Percentiles rank a stretch among this genome's conserved stretches.
These are phyloP conservation scores for Lachnellula arida DNA, from an alignment of 2,329 filamentous ascomycete species.

Conservation along the genomic window DNA sequence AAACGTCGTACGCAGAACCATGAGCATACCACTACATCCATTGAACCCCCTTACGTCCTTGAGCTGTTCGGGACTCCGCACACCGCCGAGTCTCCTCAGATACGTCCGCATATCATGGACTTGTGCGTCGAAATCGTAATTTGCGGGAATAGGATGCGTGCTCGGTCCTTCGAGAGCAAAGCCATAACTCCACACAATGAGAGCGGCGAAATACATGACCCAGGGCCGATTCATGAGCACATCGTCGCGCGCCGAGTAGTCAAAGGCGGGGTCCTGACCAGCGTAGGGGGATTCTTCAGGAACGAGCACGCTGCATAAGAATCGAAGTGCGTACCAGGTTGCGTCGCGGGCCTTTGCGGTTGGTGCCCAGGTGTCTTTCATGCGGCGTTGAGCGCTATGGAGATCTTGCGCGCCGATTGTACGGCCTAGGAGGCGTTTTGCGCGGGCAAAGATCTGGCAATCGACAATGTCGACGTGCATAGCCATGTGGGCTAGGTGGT, in stretches of 20 bases:
- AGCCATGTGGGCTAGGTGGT: constrained; percentile 94
- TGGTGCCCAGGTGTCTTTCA: constrained; percentile 86
- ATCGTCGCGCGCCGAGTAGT: constrained; percentile 82
- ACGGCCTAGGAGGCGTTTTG: constrained; percentile 77
- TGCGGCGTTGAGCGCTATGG: constrained; percentile 70
- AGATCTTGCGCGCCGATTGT: constrained; percentile 81
- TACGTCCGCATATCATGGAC: constrained; percentile 76
- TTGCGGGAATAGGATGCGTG: constrained; percentile 37
- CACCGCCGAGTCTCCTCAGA: constrained; percentile 65
- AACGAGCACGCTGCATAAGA: constrained; percentile 78
- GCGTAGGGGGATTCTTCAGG: constrained; percentile 45
- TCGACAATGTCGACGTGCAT: constrained; percentile 98
- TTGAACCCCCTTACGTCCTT: constrained; percentile 72
- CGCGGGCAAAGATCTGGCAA: constrained; percentile 90
- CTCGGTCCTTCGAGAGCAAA: constrained; percentile 83
- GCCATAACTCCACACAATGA: constrained; percentile 95
- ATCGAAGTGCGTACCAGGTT: constrained; percentile 86
- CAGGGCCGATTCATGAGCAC: constrained; percentile 87
- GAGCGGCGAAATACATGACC: constrained; percentile 88
- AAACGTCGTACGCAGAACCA: constrained; percentile 79
- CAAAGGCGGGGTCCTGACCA: constrained; percentile 36
- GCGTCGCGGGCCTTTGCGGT: constrained; percentile 85
- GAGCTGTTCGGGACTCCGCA: constrained; percentile 72
- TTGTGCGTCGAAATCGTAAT: constrained; percentile 59
- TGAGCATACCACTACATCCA: constrained; percentile 72